Evolutionary conservation across 2,329 filamentous ascomycete genomes (phyloP).

Genomic region (Zymoseptoria crescenta): DNA sequence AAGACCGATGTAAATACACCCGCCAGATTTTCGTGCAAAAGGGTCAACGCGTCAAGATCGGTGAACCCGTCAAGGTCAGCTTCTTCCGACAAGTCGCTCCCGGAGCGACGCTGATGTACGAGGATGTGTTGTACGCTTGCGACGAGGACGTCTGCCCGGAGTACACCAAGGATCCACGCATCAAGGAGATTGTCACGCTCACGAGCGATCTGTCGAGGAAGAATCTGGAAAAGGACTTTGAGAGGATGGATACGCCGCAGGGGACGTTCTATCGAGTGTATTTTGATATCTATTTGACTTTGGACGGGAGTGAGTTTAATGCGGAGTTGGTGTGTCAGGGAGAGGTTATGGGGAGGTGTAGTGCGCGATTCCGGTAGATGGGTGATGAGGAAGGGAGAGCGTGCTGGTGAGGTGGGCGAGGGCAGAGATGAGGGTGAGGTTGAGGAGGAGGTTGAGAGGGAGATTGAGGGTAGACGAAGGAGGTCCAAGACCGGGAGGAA

Average conservation of each 20-base stretch:
- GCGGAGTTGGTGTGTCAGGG: slow-evolving; percentile 98
- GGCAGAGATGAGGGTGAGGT: neutral
- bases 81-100: slow-evolving; percentile 98
- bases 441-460: neutral
- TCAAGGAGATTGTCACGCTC: slow-evolving; percentile 97
- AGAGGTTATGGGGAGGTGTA: slow-evolving; percentile 96
- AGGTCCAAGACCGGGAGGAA: neutral
- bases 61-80: slow-evolving; percentile 95
- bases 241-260: slow-evolving; percentile 97
- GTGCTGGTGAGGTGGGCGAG: neutral
- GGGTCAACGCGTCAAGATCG: slow-evolving; percentile 97
- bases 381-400: neutral
- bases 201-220: slow-evolving; percentile 95
- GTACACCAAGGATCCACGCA: slow-evolving; percentile 97
- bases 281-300: slow-evolving; percentile 71
- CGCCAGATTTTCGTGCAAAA: slow-evolving; percentile 98
- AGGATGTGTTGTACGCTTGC: slow-evolving; percentile 95
- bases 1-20: slow-evolving; percentile 97
- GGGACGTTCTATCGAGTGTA: slow-evolving; percentile 83
- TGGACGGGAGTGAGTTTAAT: slow-evolving; percentile 96
- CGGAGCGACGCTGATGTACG: slow-evolving; percentile 96
- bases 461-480: neutral
- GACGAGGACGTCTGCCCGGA: slow-evolving; percentile 97
- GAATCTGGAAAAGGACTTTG: slow-evolving; percentile 98
- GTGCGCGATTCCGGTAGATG: slow-evolving; percentile 67